Evolutionary conservation across 306 rosid genomes (phyloP).

Genomic region (Acacia confusa): DNA sequence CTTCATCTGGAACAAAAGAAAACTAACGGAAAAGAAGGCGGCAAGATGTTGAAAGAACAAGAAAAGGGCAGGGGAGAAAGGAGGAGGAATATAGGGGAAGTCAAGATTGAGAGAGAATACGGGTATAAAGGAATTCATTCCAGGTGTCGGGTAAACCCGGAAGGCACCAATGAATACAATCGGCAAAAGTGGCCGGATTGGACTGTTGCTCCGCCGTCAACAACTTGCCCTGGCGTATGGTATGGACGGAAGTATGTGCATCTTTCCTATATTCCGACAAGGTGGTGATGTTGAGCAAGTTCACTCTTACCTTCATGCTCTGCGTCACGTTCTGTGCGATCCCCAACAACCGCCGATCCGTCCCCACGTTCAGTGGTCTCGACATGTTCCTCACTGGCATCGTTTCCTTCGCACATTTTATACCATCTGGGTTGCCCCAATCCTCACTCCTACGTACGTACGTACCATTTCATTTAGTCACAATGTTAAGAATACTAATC

Average conservation of each 20-base stretch:
- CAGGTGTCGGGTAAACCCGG: conserved; percentile 96
- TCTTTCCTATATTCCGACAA: conserved; percentile 84
- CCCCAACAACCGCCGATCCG: conserved; percentile 65
- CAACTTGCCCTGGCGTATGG: conserved; percentile 85
- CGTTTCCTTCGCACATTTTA: conserved; percentile 88
- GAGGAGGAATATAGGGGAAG: background rate
- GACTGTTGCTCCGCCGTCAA: conserved; percentile 73
- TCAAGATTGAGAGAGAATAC: conserved; percentile 67
- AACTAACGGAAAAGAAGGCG: conserved; percentile 23
- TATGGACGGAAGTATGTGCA: conserved; percentile 85
- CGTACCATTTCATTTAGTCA: background rate
- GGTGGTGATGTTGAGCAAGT: conserved; percentile 70
- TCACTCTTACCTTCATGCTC: conserved; percentile 56
- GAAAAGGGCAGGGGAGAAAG: background rate
- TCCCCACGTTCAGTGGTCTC: conserved; percentile 61
- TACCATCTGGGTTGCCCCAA: conserved; percentile 86
- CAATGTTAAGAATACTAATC: background rate
- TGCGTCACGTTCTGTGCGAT: conserved; percentile 51
- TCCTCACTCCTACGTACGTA: conserved; percentile 62
- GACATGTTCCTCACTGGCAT: conserved; percentile 61
- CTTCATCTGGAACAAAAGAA: background rate
- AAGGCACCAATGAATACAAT: conserved; percentile 96
- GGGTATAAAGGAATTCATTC: conserved; percentile 85
- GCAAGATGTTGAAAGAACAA: background rate
- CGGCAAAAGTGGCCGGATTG: conserved; percentile 81